Conservation (phyloP, 768 basidiomycete species). For the Myochromella boudieri region DNA sequence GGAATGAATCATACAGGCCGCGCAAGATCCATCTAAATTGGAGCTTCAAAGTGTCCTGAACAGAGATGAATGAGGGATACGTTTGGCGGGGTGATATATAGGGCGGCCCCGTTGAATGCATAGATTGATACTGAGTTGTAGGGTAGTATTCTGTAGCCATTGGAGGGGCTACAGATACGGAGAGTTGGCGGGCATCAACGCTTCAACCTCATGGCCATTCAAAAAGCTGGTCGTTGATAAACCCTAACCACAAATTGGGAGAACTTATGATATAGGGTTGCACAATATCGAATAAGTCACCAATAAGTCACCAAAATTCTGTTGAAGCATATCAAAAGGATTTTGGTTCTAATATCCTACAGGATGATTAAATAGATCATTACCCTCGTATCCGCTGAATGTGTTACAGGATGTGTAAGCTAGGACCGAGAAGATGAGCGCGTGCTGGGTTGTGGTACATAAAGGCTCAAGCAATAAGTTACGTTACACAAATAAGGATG, state of each 20-base stretch:
- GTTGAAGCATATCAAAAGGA: too few species aligned
- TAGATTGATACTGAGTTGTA: constrained; percentile 23
- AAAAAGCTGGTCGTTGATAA: constrained; percentile 7
- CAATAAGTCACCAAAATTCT: too few species aligned
- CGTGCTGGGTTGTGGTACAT: constrained; percentile 14
- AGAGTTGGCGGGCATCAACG: not conserved
- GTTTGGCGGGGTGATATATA: constrained; percentile 42
- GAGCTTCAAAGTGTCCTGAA: constrained; percentile 56
- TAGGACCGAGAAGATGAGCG: constrained; percentile 11
- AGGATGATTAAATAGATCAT: constrained; percentile 16
- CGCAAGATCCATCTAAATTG: constrained; percentile 58
- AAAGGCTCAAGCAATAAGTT: constrained; percentile 36
- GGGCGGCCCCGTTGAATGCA: constrained; percentile 25
- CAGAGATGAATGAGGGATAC: constrained; percentile 71
- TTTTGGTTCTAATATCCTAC: too few species aligned
- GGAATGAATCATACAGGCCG: constrained; percentile 70
- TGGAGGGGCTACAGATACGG: not conserved
- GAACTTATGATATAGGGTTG: not conserved
- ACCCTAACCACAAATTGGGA: constrained; percentile 40
- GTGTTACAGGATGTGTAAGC: constrained; percentile 25
- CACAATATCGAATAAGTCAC: not conserved
- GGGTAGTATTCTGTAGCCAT: constrained; percentile 17
- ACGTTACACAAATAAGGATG: constrained; percentile 33
- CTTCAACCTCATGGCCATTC: not conserved
- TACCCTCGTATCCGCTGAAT: constrained; percentile 1